Conservation (phyloP, 2,329 filamentous ascomycete species). For the Aspergillus fumigatus region DNA sequence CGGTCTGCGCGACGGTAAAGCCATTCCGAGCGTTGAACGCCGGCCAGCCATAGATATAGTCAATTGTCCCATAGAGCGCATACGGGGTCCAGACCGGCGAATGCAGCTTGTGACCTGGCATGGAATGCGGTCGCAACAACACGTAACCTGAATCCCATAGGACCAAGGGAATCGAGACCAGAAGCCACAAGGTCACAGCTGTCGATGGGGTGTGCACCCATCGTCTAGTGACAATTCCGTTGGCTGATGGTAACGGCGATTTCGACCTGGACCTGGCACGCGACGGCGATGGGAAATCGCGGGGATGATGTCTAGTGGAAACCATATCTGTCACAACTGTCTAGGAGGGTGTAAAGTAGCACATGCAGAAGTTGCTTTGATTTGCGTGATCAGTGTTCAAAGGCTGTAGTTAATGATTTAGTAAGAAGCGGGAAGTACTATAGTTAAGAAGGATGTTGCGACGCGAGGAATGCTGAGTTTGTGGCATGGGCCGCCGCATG, state of each 20-base stretch:
- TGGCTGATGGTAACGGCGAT: slow-evolving; percentile 20
- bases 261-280: slow-evolving; percentile 17
- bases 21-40: slow-evolving; percentile 64
- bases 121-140: slow-evolving; percentile 71
- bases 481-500: not conserved
- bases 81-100: slow-evolving; percentile 72
- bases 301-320: slow-evolving; percentile 52
- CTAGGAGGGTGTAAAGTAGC: not conserved
- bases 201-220: slow-evolving; percentile 59
- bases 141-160: slow-evolving; percentile 79
- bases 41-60: slow-evolving; percentile 76
- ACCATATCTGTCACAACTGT: slow-evolving; percentile 43
- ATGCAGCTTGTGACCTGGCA: slow-evolving; percentile 72
- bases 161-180: slow-evolving; percentile 71
- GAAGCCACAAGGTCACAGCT: slow-evolving; percentile 64
- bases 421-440: not conserved
- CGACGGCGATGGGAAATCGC: slow-evolving; percentile 42
- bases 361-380: not conserved
- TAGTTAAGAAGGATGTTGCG: not conserved
- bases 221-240: slow-evolving; percentile 19
- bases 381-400: not conserved
- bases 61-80: slow-evolving; percentile 71
- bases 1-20: slow-evolving; percentile 71
- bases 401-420: not conserved
- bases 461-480: not conserved